Evolutionary conservation across 805 yeast species (phyloP), one percentile per base, ranked within the genome.

Genomic region (Yamadazyma tumulicola): DNA sequence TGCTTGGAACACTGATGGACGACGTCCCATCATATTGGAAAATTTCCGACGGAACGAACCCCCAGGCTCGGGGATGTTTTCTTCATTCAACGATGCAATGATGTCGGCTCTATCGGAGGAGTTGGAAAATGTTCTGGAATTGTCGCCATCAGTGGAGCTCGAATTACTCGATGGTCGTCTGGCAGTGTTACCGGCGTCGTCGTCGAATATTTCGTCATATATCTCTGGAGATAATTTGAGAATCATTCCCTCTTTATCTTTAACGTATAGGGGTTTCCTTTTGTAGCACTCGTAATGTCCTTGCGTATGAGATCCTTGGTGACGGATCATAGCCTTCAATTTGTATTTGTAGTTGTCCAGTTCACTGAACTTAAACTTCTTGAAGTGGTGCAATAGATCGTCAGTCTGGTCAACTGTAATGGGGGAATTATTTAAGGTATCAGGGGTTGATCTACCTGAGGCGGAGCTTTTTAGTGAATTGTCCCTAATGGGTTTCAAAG

Each of bases 271-370:
- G 2, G 93, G 91, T 52, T 88, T 89, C 31, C 77, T 78, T 42
- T 84, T 79, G 54, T 77, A 86, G 48, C 96, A 85, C 49, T 89
- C 95, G 54, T 88, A 89, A 52, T 89, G 97, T 1, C 97, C 97
- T 28, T 78, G 75, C 14, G 79, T 72, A 57, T 89, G 97, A 1
- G 91, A 79, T 0, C 98, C 98, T 29, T 80, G 77, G 54, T 93
- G 97, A 45, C 88, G 74, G 13, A 93, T 78, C 42, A 86, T 64
- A 0, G 96, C 83, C 42, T 72, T 74, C 23, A 93, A 66, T 40
- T 66, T 64, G 54, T 85, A 88, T 26, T 62, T 69, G 40, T 58
- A 63, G 21, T 52, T 54, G 42, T 63, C 68, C 38, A 65, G 64
- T 6, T 63, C 70, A 45, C 57, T 59, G 52, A 63, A 64, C 41